A percentile compares a stretch with the other conserved stretches of the same genome.
Conservation (phyloP, 768 basidiomycete species). For the Phallus indusiatus region DNA sequence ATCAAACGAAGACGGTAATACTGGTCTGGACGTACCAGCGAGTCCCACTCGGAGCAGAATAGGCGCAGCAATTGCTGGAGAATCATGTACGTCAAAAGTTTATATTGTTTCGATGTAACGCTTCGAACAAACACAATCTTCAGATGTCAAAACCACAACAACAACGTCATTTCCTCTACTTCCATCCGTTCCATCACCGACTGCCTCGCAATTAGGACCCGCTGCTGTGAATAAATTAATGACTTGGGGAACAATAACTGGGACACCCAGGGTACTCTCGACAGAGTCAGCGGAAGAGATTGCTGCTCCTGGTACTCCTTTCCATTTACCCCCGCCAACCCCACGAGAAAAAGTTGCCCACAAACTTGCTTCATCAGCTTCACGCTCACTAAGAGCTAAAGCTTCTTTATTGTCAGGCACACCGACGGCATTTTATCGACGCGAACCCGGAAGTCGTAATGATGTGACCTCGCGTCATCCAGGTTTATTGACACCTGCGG, state of each 20-base stretch:
- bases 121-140: background rate
- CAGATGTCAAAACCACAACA: slow-evolving; percentile 56
- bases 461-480: slow-evolving; percentile 15
- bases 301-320: slow-evolving; percentile 50
- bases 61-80: slow-evolving; percentile 87
- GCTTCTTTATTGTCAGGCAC: slow-evolving; percentile 42
- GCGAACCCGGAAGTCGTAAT: background rate
- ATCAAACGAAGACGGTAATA: slow-evolving; percentile 38
- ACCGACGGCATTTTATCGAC: background rate
- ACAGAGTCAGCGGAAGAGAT: slow-evolving; percentile 41
- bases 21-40: slow-evolving; percentile 46
- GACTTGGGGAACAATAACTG: slow-evolving; percentile 93
- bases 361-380: slow-evolving; percentile 71
- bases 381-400: slow-evolving; percentile 70
- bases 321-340: slow-evolving; percentile 70
- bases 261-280: slow-evolving; percentile 83
- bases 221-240: slow-evolving; percentile 84
- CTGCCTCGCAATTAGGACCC: slow-evolving; percentile 71
- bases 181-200: slow-evolving; percentile 79
- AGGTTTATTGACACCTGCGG: slow-evolving; percentile 83
- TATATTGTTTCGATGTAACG: background rate
- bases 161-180: slow-evolving; percentile 63
- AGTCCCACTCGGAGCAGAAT: slow-evolving; percentile 89
- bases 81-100: slow-evolving; percentile 55
- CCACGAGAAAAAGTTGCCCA: slow-evolving; percentile 74